Evolutionary conservation across 2,329 filamentous ascomycete genomes (phyloP), one percentile per base, ranked within the genome.

Genomic region (Apiospora rasikravindrae): DNA sequence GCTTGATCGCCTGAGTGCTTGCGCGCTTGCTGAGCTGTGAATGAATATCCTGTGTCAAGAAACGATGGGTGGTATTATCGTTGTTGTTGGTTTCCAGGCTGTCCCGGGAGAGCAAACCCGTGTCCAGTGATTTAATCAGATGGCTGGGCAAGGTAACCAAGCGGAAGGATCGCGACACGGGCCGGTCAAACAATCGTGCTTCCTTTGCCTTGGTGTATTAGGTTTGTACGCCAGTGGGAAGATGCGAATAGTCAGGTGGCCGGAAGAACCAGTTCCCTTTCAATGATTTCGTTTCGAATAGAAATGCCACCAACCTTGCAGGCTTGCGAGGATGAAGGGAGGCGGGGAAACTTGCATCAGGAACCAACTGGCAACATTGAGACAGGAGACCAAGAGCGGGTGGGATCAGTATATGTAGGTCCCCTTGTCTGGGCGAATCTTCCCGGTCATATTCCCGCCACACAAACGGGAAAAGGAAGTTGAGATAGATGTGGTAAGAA

Each of bases 101-200:
- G 3, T 64, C 57, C 57, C 57, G 57, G 40, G 33, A 40, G 40
- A 64, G 57, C 57, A 64, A 40, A 64, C 57, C 57, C 57, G 29
- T n/a, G 33, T 64, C 57, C 57, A 40, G 57, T 37, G 33, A 40
- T 19, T 40, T 16, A 64, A 40, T n/a, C 4, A 33, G 33, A n/a
- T 40, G 57, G 57, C 10, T 64, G 57, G 57, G 33, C 57, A 24
- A 40, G 57, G 57, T 40, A 64, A 64, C 40, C 10, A 64, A 64
- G 29, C 33, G 40, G 57, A 64, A 40, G 57, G 57, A 64, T 64
- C 16, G 57, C 33, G 22, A 64, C 57, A 64, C 57, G 33, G 57
- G 57, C 57, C 57, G 57, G 33, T 40, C 57, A 64, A 64, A 64
- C 57, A 24, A 40, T 64, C 19, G 57, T 64, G 57, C 53, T 61